These are phyloP conservation scores for Penicillium salamii DNA, from an alignment of 495 filamentous ascomycete species.

Conservation along the genomic window DNA sequence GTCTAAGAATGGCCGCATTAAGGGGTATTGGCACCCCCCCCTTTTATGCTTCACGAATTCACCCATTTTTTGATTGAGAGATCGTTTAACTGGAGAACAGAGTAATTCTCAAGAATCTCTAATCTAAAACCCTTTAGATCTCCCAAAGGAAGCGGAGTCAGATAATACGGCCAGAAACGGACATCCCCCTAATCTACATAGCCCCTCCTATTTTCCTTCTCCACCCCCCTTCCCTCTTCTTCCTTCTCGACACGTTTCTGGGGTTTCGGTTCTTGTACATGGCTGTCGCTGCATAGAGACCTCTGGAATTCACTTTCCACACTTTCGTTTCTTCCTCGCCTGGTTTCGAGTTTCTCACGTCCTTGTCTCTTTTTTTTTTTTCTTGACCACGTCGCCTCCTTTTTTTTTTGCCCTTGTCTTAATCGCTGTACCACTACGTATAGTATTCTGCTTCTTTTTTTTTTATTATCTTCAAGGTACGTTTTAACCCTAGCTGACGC, in stretches of 20 bases:
- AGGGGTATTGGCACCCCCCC: constrained; percentile 8
- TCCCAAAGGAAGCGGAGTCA: no score
- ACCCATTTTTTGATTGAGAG: no score
- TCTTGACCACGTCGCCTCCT: constrained; percentile 26
- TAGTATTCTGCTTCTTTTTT: no score
- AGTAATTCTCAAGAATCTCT: no score
- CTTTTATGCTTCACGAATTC: constrained; percentile 4
- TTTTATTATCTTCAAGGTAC: constrained; percentile 38
- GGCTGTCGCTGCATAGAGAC: constrained; percentile 32
- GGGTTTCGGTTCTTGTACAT: constrained; percentile 34
- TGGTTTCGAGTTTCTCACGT: constrained; percentile 38
- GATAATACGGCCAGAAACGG: no score
- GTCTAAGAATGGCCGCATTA: constrained; percentile 10
- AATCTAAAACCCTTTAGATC: no score
- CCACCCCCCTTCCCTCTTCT: constrained; percentile 13
- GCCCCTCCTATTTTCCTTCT: constrained; percentile 19
- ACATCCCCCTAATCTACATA: constrained; percentile 10
- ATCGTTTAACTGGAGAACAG: no score
- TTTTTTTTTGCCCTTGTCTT: constrained; percentile 19
- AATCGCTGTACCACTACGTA: constrained; percentile 40
- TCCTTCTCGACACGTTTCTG: constrained; percentile 19
- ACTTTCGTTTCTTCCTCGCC: constrained; percentile 36
- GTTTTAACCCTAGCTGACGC: constrained; percentile 26
- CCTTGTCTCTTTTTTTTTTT: neutral
- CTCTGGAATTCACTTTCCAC: constrained; percentile 11